These are phyloP conservation scores for Cordyceps cateniannulata DNA, from an alignment of 2,329 filamentous ascomycete genomes.

Conservation along the genomic window DNA sequence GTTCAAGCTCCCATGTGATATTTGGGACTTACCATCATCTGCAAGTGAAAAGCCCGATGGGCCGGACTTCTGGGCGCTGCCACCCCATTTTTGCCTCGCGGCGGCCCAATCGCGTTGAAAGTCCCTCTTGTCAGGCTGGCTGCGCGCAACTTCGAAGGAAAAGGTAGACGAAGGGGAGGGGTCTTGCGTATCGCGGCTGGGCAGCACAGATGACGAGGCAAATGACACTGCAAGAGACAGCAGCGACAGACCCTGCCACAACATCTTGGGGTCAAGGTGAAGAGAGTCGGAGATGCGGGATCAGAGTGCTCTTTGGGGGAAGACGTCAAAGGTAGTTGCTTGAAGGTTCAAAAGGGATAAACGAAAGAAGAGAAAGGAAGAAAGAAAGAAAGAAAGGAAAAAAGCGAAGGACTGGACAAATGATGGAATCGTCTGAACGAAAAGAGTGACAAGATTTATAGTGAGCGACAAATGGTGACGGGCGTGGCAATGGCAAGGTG, in stretches of 20 bases:
- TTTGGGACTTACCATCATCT: constrained; percentile 20
- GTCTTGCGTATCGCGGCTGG: constrained; percentile 5
- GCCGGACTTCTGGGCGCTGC: constrained; percentile 16
- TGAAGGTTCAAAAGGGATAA: background rate
- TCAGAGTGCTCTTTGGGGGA: background rate
- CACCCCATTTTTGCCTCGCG: constrained; percentile 29
- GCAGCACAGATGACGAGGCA: constrained; percentile 13
- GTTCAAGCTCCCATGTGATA: background rate
- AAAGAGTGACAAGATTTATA: background rate
- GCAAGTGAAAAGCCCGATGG: constrained; percentile 22
- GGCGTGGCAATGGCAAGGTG: background rate
- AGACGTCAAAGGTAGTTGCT: background rate
- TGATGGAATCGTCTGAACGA: background rate
- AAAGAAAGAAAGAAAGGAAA: too few relatives aligned
- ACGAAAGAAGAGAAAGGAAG: background rate
- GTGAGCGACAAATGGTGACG: background rate
- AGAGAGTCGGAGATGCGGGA: background rate
- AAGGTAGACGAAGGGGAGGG: constrained; percentile 17
- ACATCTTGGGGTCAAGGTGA: background rate
- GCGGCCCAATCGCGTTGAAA: constrained; percentile 29
- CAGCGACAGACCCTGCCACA: constrained; percentile 1
- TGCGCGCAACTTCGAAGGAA: constrained; percentile 22
- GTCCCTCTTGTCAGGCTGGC: constrained; percentile 19
- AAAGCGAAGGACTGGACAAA: background rate
- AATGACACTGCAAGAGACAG: constrained; percentile 16